These are phyloP conservation scores for Saturnispora sanitii DNA, from an alignment of 805 yeast genomes.

Conservation along the genomic window DNA sequence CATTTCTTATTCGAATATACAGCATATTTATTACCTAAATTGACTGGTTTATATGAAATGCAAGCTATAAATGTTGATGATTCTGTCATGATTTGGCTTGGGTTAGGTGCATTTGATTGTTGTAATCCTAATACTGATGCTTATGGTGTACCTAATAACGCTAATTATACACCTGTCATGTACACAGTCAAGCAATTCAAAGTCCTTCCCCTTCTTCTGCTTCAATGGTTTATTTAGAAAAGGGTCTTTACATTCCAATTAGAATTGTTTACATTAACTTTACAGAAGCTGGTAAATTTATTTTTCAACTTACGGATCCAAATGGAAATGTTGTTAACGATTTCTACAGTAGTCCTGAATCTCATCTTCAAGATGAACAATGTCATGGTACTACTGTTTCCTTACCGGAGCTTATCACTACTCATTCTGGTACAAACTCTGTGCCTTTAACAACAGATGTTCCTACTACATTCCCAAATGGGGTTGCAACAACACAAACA, in stretches of 20 bases:
- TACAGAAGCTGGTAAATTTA: background rate
- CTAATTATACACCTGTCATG: background rate
- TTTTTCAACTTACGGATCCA: slow-evolving; percentile 3
- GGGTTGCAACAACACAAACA: background rate
- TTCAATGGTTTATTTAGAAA: slow-evolving; percentile 4
- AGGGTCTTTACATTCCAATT: slow-evolving; percentile 7
- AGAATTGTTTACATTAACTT: slow-evolving; percentile 7
- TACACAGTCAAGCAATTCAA: too few species aligned
- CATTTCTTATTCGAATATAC: background rate
- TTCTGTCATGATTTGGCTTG: slow-evolving; percentile 23
- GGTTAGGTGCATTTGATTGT: slow-evolving; percentile 28
- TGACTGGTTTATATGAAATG: slow-evolving; percentile 22
- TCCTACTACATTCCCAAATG: background rate
- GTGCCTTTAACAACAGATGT: background rate
- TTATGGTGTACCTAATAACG: background rate
- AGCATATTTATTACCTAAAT: background rate
- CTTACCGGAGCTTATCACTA: background rate
- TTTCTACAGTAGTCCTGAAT: background rate
- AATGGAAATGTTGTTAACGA: background rate
- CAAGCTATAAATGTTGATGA: slow-evolving; percentile 21
- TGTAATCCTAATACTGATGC: slow-evolving; percentile 13
- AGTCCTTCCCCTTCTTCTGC: background rate
- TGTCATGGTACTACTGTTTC: background rate
- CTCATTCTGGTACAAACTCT: background rate
- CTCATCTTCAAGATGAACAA: background rate